phyloP scores from a whole-genome alignment of 139 green algal species.

The Coelastrella sp. region DNA sequence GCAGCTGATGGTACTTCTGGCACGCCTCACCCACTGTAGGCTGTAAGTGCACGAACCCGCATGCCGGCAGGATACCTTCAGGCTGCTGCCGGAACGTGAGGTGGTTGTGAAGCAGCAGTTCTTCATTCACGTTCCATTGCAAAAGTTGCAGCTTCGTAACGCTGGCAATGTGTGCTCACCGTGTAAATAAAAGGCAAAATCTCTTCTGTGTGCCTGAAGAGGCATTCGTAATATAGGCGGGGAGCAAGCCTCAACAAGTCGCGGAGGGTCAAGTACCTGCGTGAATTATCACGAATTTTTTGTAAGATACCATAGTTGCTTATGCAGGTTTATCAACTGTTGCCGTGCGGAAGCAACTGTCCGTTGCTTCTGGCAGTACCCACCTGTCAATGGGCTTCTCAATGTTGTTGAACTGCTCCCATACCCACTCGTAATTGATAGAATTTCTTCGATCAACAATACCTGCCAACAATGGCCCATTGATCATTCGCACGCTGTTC shows the following conservation, averaged over 20 bases:
- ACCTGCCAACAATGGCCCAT: not conserved
- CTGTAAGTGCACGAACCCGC: not conserved
- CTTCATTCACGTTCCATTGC: too few relatives aligned
- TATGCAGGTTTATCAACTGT: too few relatives aligned
- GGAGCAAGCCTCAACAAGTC: conserved; percentile 56
- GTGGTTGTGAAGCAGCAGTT: too few relatives aligned
- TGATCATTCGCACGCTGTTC: not conserved
- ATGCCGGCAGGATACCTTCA: too few relatives aligned
- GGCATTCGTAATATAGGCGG: conserved; percentile 71
- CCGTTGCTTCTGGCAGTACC: conserved; percentile 11
- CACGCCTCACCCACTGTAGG: conserved; percentile 96
- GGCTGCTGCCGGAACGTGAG: too few relatives aligned
- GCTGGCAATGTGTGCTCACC: not conserved
- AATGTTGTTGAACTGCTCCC: conserved; percentile 43
- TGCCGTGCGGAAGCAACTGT: not conserved
- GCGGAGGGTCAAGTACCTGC: conserved; percentile 67
- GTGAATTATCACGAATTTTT: not conserved
- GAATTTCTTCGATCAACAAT: not conserved
- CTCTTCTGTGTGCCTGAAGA: conserved; percentile 80
- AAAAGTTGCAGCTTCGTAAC: too few relatives aligned
- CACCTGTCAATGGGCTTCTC: conserved; percentile 58
- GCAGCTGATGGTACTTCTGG: conserved; percentile 78
- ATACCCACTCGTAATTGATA: conserved; percentile 3
- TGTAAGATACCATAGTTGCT: not conserved
- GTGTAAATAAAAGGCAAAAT: conserved; percentile 87